Evolutionary conservation across 2,329 filamentous ascomycete genomes (phyloP).

Genomic region (Phaeosphaeriaceae sp.): DNA sequence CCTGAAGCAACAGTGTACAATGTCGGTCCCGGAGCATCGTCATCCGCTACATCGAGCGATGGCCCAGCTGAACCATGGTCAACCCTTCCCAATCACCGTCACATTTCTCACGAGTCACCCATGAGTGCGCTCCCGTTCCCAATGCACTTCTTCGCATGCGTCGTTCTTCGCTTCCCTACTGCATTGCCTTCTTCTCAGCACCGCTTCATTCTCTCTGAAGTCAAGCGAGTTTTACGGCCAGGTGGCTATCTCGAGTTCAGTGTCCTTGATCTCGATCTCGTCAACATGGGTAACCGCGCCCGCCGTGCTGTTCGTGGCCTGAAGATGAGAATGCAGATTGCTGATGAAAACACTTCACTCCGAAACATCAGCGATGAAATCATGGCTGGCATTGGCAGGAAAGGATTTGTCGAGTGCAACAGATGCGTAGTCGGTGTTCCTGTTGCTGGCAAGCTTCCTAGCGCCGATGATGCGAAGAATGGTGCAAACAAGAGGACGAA

Average conservation of each 20-base stretch:
- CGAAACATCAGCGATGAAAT: conserved; percentile 61
- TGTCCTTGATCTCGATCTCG: conserved; percentile 78
- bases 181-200: conserved; percentile 73
- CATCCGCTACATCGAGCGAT: conserved; percentile 17
- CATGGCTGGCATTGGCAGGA: conserved; percentile 69
- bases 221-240: conserved; percentile 77
- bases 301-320: conserved; percentile 72
- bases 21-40: conserved; percentile 53
- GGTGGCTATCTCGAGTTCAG: conserved; percentile 81
- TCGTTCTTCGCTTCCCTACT: conserved; percentile 78
- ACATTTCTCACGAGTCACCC: conserved; percentile 71
- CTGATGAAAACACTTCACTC: conserved; percentile 66
- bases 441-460: conserved; percentile 61
- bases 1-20: conserved; percentile 78
- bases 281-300: conserved; percentile 78
- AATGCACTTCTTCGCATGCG: conserved; percentile 74
- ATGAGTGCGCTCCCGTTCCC: conserved; percentile 75
- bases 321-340: conserved; percentile 72
- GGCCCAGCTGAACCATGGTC: conserved; percentile 40
- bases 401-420: conserved; percentile 75
- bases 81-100: conserved; percentile 71
- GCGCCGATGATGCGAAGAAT: conserved; percentile 30
- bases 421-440: conserved; percentile 80
- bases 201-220: conserved; percentile 74
- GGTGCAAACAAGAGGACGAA: conserved; percentile 32